phyloP scores from a whole-genome alignment of 2,329 filamentous ascomycete genomes.

The Pestalotiopsis fici region DNA sequence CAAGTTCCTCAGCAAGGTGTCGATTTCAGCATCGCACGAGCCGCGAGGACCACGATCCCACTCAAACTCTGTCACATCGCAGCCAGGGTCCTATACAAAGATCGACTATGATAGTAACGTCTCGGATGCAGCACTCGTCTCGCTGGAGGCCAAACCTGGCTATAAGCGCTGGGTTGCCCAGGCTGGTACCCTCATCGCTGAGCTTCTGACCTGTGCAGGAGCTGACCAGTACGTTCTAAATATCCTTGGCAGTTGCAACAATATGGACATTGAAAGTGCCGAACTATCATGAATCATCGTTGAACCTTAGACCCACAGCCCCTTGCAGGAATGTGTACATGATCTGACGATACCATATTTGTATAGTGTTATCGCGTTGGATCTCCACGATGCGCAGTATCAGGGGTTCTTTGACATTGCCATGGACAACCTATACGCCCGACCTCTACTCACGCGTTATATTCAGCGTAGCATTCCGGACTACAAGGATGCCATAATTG shows the following conservation, averaged over 20 bases:
- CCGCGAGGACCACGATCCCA: conserved; percentile 32
- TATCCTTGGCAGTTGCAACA: not conserved
- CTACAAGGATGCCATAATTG: conserved; percentile 84
- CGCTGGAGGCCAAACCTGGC: conserved; percentile 79
- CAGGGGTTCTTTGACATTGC: conserved; percentile 99
- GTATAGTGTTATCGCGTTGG: conserved; percentile 82
- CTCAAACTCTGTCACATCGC: conserved; percentile 40
- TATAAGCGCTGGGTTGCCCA: conserved; percentile 99
- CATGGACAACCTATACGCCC: conserved; percentile 94
- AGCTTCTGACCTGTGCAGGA: conserved; percentile 91
- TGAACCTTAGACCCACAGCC: not conserved
- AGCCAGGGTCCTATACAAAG: conserved; percentile 54
- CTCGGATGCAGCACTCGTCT: conserved; percentile 45
- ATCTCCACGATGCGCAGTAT: conserved; percentile 93
- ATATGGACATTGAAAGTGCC: not conserved
- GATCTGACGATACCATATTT: not conserved
- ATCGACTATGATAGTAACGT: conserved; percentile 68
- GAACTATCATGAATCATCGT: not conserved
- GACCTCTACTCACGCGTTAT: conserved; percentile 70
- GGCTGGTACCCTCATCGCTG: conserved; percentile 90
- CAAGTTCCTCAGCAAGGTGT: conserved; percentile 70
- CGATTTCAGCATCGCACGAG: conserved; percentile 48
- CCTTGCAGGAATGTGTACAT: not conserved
- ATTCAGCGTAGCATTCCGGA: conserved; percentile 82
- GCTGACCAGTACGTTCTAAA: conserved; percentile 74